Evolutionary conservation across 208 protist species (phyloP), one percentile per base, ranked within the genome.

Genomic region (Trypanosoma congolense): DNA sequence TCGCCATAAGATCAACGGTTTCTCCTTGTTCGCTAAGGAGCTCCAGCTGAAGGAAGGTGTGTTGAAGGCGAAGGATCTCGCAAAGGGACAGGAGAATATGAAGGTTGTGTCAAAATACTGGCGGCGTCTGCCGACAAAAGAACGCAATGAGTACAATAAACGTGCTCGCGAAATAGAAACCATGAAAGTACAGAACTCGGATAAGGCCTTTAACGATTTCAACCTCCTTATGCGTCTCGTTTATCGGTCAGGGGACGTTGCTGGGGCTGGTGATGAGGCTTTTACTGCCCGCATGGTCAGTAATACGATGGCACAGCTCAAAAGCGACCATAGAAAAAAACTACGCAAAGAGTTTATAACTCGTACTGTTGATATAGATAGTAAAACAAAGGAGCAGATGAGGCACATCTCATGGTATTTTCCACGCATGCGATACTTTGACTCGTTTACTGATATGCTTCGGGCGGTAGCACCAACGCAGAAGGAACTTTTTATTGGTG

Each of bases 371-470:
- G 24, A 62, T 21, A 42, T 18, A 4, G 25, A n/a, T 16, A 38
- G 45, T 9, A 55, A 55, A n/a, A 59, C 8, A 52, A 43, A 30
- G 56, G 48, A 19, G 2, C 3, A 35, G 28, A 25, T 19, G 4
- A 21, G 12, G 31, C 52, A 49, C 3, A 4, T 60, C 4, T 29
- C 52, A 5, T 67, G 61, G 61, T 67, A 61, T 5, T 73, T 57
- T 38, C 84, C 84, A n/a, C 47, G 47, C 44, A 92, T 92, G 84
- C 41, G 62, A 6, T 64, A 79, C 40, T 92, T 92, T 62, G 30
- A 60, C 40, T 92, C 84, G 0, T 92, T 92, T 66, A 80, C 77
- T 1, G 79, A 92, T 36, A 92, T 92, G 84, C 77, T 88, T 51
- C 73, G 65, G 47, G 56, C 62, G 2, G 77, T 92, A 3, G 73